A percentile compares a stretch with the other conserved stretches of the same genome.
These are phyloP conservation scores for Heliamphora pulchella DNA, from an alignment of 179 eudicot species.

Conservation along the genomic window DNA sequence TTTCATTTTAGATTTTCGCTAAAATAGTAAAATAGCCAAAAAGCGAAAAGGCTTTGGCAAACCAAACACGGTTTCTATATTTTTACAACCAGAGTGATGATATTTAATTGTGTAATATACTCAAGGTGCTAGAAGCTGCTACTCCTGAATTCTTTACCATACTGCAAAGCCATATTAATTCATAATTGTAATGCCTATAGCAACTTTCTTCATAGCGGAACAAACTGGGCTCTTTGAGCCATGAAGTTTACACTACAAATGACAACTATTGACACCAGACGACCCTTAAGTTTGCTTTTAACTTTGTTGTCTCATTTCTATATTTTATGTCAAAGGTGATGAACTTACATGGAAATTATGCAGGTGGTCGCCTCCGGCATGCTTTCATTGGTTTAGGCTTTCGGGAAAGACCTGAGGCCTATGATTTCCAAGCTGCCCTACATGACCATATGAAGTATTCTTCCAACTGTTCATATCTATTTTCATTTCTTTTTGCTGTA, in stretches of 20 bases:
- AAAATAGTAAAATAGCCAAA: too few relatives aligned
- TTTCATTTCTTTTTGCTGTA: neutral
- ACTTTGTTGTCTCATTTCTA: neutral
- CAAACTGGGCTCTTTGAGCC: neutral
- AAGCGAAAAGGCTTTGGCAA: too few relatives aligned
- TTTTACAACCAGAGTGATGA: too few relatives aligned
- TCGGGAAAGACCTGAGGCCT: constrained; percentile 88
- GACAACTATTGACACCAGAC: neutral
- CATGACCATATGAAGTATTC: constrained; percentile 96
- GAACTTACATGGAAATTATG: constrained; percentile 3
- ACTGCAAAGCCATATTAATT: neutral
- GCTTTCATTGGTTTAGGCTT: constrained; percentile 94
- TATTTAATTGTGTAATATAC: too few relatives aligned
- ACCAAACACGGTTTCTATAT: too few relatives aligned
- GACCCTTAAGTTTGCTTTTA: neutral
- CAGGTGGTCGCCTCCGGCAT: constrained; percentile 93
- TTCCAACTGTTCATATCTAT: neutral
- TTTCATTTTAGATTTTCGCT: too few relatives aligned
- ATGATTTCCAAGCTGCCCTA: constrained; percentile 95
- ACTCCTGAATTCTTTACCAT: neutral
- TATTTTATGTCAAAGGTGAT: neutral
- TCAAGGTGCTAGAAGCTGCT: neutral
- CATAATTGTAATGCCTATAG: neutral
- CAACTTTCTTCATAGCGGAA: neutral
- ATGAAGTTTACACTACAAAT: neutral